Evolutionary conservation across 2,329 filamentous ascomycete species (phyloP).

Genomic region (Sarocladiaceae sp.): DNA sequence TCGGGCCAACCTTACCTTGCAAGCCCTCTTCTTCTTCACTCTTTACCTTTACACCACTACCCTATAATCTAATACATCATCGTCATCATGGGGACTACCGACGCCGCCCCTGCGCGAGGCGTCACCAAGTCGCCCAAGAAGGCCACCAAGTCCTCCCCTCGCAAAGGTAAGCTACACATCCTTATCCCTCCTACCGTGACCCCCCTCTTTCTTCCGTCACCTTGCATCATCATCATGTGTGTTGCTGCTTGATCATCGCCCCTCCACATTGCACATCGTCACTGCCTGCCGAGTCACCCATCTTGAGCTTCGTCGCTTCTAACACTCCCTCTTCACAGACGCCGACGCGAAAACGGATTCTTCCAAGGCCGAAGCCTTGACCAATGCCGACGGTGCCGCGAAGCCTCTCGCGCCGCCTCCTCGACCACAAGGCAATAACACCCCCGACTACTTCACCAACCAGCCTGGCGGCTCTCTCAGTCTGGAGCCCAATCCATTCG

Average conservation of each 20-base stretch:
- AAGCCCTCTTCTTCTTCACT: constrained; percentile 11
- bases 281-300: background rate
- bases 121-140: constrained; percentile 44
- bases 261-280: constrained; percentile 14
- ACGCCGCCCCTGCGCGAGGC: constrained; percentile 31
- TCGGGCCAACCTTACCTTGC: constrained; percentile 19
- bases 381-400: constrained; percentile 49
- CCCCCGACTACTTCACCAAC: constrained; percentile 63
- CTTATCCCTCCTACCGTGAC: constrained; percentile 10
- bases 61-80: constrained; percentile 37
- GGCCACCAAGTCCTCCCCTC: constrained; percentile 34
- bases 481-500: constrained; percentile 92
- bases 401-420: constrained; percentile 67
- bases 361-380: constrained; percentile 41
- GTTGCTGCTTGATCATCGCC: no score
- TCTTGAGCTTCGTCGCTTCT: constrained; percentile 11
- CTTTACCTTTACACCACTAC: constrained; percentile 18
- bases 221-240: constrained; percentile 18
- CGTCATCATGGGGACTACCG: constrained; percentile 43
- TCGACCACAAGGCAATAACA: constrained; percentile 50
- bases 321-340: constrained; percentile 26
- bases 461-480: constrained; percentile 49
- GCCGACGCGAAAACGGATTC: constrained; percentile 42
- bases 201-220: constrained; percentile 13
- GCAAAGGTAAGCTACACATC: constrained; percentile 33